These are phyloP conservation scores for Mortierella sp. DNA, from an alignment of 371 early-diverging fungal species.

Conservation along the genomic window DNA sequence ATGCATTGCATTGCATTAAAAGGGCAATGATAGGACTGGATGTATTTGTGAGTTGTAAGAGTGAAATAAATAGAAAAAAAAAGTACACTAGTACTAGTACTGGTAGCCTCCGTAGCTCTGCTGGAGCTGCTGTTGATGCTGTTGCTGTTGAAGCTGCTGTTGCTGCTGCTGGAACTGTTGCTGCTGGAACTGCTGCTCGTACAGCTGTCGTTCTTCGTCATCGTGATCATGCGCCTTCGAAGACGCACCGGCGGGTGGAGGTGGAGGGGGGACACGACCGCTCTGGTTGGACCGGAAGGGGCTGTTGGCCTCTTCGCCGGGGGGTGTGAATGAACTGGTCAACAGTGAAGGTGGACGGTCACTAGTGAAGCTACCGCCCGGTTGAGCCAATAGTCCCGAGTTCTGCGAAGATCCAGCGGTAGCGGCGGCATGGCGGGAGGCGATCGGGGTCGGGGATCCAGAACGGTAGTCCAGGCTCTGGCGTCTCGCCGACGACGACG, in stretches of 20 bases:
- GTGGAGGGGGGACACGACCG: not conserved
- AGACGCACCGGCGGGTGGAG: not conserved
- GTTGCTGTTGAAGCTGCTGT: constrained; percentile 35
- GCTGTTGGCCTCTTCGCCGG: constrained; percentile 15
- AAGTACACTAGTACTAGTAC: not conserved
- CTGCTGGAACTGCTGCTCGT: constrained; percentile 30
- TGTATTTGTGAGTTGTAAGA: not conserved
- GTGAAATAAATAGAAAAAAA: not conserved
- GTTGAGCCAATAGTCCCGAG: not conserved
- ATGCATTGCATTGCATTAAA: too few relatives aligned
- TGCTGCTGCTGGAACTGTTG: constrained; percentile 33
- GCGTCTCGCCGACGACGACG: not conserved
- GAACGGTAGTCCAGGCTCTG: not conserved
- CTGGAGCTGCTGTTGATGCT: constrained; percentile 16
- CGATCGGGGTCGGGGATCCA: constrained; percentile 15
- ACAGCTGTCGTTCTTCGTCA: constrained; percentile 21
- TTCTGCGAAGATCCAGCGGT: not conserved
- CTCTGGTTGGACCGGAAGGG: not conserved
- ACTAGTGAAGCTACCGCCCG: not conserved
- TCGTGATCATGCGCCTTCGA: not conserved
- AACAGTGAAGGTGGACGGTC: constrained; percentile 36
- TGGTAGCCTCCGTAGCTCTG: constrained; percentile 31
- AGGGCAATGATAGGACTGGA: not conserved
- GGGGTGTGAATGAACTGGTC: constrained; percentile 41
- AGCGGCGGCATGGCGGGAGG: not conserved